These are phyloP conservation scores for Apostasia shenzhenica DNA, from an alignment of 106 monocot genomes.

Conservation along the genomic window DNA sequence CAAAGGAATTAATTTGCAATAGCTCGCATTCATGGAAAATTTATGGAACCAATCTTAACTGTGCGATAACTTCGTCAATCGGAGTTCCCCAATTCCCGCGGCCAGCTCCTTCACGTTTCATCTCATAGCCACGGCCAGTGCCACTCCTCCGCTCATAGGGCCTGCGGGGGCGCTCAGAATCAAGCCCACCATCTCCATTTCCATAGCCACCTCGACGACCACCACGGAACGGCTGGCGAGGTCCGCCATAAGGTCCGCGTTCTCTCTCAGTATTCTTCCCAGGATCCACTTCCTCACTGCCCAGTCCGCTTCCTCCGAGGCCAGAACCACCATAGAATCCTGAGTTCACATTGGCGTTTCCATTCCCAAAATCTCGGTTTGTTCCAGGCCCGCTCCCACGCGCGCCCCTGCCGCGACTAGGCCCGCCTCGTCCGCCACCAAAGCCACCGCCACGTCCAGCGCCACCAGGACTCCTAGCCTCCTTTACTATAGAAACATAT, in stretches of 20 bases:
- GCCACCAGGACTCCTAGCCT: conserved; percentile 16
- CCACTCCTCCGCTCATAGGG: conserved; percentile 76
- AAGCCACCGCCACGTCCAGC: conserved; percentile 27
- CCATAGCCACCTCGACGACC: conserved; percentile 41
- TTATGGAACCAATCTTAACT: conserved; percentile 30
- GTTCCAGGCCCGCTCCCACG: conserved; percentile 16
- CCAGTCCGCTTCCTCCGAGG: conserved; percentile 8
- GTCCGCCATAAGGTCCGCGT: conserved; percentile 22
- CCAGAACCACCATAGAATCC: background rate
- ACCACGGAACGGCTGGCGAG: conserved; percentile 33
- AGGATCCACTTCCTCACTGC: conserved; percentile 23
- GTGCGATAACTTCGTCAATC: conserved; percentile 44
- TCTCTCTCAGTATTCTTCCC: conserved; percentile 16
- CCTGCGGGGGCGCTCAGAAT: conserved; percentile 20
- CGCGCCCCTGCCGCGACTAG: conserved; percentile 34
- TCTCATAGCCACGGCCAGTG: conserved; percentile 76
- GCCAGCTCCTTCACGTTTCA: conserved; percentile 75
- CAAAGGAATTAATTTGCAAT: too few relatives aligned
- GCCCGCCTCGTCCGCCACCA: conserved; percentile 26
- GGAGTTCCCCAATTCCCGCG: conserved; percentile 83
- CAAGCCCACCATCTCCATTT: conserved; percentile 29
- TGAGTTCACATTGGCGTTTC: conserved; percentile 7
- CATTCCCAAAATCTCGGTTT: conserved; percentile 38
- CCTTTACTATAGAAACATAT: conserved; percentile 31
- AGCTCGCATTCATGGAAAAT: too few relatives aligned